phyloP scores from a whole-genome alignment of 2,329 filamentous ascomycete species.

The Exophiala viscosa region DNA sequence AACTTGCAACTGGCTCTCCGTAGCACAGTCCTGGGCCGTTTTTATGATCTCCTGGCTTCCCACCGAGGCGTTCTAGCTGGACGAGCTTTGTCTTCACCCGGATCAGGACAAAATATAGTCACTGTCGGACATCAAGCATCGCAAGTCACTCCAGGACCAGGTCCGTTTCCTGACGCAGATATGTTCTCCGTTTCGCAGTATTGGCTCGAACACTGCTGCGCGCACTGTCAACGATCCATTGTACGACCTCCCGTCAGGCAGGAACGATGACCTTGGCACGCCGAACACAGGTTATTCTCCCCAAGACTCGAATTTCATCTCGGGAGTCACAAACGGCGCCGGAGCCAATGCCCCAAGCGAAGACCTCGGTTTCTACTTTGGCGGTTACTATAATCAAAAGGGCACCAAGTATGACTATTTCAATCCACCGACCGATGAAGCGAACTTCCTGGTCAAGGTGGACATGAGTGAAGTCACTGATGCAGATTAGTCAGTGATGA shows the following conservation, averaged over 20 bases:
- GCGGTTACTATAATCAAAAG: conserved; percentile 53
- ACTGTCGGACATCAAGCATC: too few species aligned
- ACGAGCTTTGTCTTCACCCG: too few species aligned
- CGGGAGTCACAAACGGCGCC: not conserved
- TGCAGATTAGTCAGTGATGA: conserved; percentile 54
- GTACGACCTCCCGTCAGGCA: conserved; percentile 4
- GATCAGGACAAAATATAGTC: too few species aligned
- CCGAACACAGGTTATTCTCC: not conserved
- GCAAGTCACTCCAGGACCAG: too few species aligned
- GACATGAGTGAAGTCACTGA: conserved; percentile 52
- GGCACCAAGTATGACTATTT: conserved; percentile 32
- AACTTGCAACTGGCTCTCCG: too few species aligned
- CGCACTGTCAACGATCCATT: conserved; percentile 9
- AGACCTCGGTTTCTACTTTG: conserved; percentile 67
- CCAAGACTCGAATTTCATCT: not conserved
- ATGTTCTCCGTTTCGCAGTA: too few species aligned
- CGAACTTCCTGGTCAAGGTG: conserved; percentile 57
- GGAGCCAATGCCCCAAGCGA: conserved; percentile 62
- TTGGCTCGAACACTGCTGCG: not conserved
- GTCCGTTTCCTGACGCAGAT: too few species aligned
- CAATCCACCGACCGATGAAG: conserved; percentile 33
- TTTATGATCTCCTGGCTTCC: too few species aligned
- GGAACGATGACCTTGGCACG: not conserved
- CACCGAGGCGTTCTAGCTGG: too few species aligned
- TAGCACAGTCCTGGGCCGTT: too few species aligned